Percentiles rank a stretch among this genome's conserved stretches.
Evolutionary conservation across 306 rosid genomes (phyloP).

Genomic region (Macrotyloma uniflorum): DNA sequence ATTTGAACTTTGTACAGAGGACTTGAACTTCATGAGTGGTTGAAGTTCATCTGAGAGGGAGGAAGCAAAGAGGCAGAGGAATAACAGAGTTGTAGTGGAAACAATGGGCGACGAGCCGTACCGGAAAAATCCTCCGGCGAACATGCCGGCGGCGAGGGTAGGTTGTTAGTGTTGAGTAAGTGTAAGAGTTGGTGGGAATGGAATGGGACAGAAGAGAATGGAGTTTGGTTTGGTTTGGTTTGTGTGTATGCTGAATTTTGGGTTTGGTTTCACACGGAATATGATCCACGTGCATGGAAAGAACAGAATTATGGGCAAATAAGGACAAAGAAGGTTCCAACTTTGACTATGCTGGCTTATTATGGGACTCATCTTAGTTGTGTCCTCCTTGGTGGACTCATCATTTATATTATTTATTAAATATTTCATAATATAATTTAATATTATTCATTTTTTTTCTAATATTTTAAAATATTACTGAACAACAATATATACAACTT

Average conservation of each 20-base stretch:
- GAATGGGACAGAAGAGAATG: neutral
- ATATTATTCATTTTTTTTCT: too few relatives aligned
- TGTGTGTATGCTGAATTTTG: conserved; percentile 28
- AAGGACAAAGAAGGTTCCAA: conserved; percentile 9
- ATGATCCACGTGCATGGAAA: conserved; percentile 38
- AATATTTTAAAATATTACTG: too few relatives aligned
- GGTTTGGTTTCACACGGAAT: conserved; percentile 38
- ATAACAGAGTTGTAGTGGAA: conserved; percentile 41
- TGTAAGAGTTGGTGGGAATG: conserved; percentile 20
- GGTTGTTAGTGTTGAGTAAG: neutral
- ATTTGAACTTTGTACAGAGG: conserved; percentile 51
- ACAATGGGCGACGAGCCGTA: conserved; percentile 25
- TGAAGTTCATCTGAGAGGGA: conserved; percentile 55
- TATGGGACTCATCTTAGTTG: neutral
- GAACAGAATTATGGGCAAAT: conserved; percentile 3
- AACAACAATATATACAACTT: too few relatives aligned
- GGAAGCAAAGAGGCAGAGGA: conserved; percentile 38
- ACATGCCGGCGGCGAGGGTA: conserved; percentile 43
- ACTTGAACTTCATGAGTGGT: conserved; percentile 52
- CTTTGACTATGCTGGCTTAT: conserved; percentile 19
- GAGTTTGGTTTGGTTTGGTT: neutral
- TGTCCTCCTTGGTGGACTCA: too few relatives aligned
- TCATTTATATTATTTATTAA: too few relatives aligned
- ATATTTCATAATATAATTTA: too few relatives aligned
- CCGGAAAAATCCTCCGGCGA: conserved; percentile 34